A percentile compares a stretch with the other conserved stretches of the same genome.
Conservation (phyloP, 768 basidiomycete genomes). For the Hericium alpestre region DNA sequence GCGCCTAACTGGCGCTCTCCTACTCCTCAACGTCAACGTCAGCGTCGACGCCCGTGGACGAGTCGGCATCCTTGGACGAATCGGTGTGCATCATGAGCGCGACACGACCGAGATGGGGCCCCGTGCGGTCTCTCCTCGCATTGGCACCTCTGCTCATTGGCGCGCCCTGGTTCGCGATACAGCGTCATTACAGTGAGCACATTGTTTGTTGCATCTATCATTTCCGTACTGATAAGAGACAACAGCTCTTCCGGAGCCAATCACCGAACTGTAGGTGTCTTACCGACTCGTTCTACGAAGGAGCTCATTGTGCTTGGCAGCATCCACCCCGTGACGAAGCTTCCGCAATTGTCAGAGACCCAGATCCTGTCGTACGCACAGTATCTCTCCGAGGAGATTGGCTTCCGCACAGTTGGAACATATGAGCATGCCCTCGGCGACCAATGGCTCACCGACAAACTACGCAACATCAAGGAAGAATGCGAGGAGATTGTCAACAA, state of each 20-base stretch:
- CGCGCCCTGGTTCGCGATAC: constrained; percentile 38
- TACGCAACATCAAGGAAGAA: constrained; percentile 44
- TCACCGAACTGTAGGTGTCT: constrained; percentile 8
- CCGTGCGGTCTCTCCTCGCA: constrained; percentile 40
- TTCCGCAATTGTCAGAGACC: constrained; percentile 64
- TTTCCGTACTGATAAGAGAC: neutral
- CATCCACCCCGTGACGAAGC: constrained; percentile 37
- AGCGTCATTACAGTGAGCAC: constrained; percentile 11
- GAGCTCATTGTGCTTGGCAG: constrained; percentile 8
- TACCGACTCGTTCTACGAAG: neutral
- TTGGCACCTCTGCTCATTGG: constrained; percentile 45
- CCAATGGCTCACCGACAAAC: constrained; percentile 66
- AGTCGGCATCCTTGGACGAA: no score
- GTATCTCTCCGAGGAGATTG: constrained; percentile 75
- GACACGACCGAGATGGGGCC: constrained; percentile 33
- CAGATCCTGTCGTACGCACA: constrained; percentile 54
- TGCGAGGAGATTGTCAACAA: constrained; percentile 46
- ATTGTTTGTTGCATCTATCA: neutral
- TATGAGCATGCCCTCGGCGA: constrained; percentile 80
- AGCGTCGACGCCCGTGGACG: no score
- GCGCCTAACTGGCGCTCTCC: no score
- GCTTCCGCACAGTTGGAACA: constrained; percentile 87
- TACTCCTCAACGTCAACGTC: no score
- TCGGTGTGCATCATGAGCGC: neutral
- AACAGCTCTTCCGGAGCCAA: constrained; percentile 12